Base-by-base conservation (phyloP, 2,329 filamentous ascomycete genomes). In the Leptodontidium sp. region DNA sequence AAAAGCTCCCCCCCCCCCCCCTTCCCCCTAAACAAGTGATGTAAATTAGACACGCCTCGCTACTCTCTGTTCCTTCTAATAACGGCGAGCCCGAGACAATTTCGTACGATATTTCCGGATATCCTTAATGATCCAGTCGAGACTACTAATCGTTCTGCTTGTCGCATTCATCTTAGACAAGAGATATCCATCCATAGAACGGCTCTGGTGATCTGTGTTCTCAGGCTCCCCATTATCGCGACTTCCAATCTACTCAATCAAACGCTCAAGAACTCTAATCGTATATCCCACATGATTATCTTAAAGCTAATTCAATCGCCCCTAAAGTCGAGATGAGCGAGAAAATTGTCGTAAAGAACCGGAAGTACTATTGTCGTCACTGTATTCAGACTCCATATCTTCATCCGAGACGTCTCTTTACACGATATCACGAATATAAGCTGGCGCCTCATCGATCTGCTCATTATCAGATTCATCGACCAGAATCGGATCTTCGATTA, bases 251-350 rank as follows among this genome's bases (percentile, higher is more conserved):
- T 50, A 11, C 47, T 21, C n/a, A 50, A 50, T 50, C 47, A 50
- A 50, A 50, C 47, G 47, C 47, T 50, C n/a, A 50, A 50, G 47
- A 50, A 50, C 47, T 50, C 21, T 50, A 24, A 50, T 50, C 2
- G 47, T 24, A n/a, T 24, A n/a, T 50, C 47, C 47, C 47, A 50
- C 21, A 50, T 50, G 53, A 58, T 12, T 58, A 58, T 58, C 26
- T 58, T 58, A 24, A 58, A 58, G 53, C 53, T 58, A 24, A 58
- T 58, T 58, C 26, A 58, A 58, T 58, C 53, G 53, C 29, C 53
- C 26, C 26, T 58, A 24, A 58, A 58, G 53, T 58, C 17, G 26
- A 58, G 53, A 58, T 58, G 26, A 58, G 53, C 53, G 53, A 58
- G 53, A 35, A 58, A 58, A 58, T 12, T 58, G 53, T 58, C 26